These are phyloP conservation scores for Stagonosporopsis vannaccii DNA, from an alignment of 2,329 filamentous ascomycete species.

Conservation along the genomic window DNA sequence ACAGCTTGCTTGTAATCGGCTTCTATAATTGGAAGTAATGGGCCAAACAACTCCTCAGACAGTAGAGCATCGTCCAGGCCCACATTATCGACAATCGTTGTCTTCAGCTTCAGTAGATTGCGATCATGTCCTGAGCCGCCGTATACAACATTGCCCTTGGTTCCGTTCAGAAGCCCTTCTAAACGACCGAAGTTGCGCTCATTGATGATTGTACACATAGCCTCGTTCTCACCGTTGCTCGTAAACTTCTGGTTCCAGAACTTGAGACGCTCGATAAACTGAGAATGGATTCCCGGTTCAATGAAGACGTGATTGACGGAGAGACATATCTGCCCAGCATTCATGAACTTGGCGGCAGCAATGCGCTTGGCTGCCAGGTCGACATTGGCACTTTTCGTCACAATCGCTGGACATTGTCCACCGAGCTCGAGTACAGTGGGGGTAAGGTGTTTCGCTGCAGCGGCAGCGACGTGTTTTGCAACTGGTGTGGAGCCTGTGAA, in stretches of 20 bases:
- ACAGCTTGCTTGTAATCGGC: slow-evolving; percentile 1
- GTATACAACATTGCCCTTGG: neutral
- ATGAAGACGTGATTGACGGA: slow-evolving; percentile 7
- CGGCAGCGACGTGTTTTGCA: slow-evolving; percentile 1
- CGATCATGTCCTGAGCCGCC: slow-evolving; percentile 4
- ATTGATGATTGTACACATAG: slow-evolving; percentile 7
- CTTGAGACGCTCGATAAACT: slow-evolving; percentile 1
- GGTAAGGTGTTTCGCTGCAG: neutral
- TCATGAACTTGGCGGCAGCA: slow-evolving; percentile 5
- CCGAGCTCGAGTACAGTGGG: slow-evolving; percentile 5
- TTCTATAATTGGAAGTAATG: neutral
- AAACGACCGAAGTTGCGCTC: slow-evolving; percentile 5
- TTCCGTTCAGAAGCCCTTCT: neutral
- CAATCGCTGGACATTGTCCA: slow-evolving; percentile 3
- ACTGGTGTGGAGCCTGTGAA: slow-evolving; percentile 3
- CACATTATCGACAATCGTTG: neutral
- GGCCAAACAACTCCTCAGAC: slow-evolving; percentile 2
- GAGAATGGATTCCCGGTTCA: neutral
- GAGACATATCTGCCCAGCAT: slow-evolving; percentile 1
- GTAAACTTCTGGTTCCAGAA: slow-evolving; percentile 1
- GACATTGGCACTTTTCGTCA: slow-evolving; percentile 1
- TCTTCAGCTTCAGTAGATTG: slow-evolving; percentile 4
- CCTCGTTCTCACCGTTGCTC: neutral
- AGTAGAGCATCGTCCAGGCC: neutral
- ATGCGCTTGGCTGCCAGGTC: slow-evolving; percentile 6